These are phyloP conservation scores for Rhytidhysteron rufulum DNA, from an alignment of 2,329 filamentous ascomycete genomes.

Conservation along the genomic window DNA sequence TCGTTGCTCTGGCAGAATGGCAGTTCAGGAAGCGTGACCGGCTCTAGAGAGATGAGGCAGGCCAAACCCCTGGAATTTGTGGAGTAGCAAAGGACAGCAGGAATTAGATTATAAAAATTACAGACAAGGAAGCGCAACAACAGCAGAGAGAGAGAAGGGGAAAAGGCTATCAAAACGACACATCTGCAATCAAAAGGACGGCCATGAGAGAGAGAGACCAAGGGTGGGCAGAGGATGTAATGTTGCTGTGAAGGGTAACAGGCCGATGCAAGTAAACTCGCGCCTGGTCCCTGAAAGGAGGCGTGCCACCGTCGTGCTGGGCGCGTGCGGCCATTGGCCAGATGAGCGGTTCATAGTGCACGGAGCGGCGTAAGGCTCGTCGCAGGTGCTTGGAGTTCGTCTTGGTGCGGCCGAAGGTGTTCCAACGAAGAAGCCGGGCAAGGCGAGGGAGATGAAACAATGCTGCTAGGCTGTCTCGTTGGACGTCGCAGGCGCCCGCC, in stretches of 20 bases:
- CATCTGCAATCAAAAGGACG: neutral
- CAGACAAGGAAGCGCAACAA: constrained; percentile 5
- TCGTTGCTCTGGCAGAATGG: constrained; percentile 10
- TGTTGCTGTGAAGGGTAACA: neutral
- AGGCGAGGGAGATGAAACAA: constrained; percentile 21
- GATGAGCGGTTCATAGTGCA: constrained; percentile 19
- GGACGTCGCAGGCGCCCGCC: constrained; percentile 22
- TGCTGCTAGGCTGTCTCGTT: constrained; percentile 21
- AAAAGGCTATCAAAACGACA: constrained; percentile 1
- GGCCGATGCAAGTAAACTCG: constrained; percentile 12
- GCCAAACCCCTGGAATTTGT: neutral
- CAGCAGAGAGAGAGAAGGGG: neutral
- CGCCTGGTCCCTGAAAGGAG: constrained; percentile 27
- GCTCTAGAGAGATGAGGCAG: neutral
- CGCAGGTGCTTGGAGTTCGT: neutral
- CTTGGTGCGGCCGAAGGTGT: constrained; percentile 5
- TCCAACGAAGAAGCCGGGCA: constrained; percentile 10
- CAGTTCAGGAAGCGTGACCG: neutral
- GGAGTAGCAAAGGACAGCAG: constrained; percentile 24
- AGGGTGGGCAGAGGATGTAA: no score
- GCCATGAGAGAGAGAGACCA: neutral
- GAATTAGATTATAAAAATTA: constrained; percentile 18
- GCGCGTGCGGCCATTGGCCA: constrained; percentile 26
- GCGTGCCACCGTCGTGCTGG: constrained; percentile 18
- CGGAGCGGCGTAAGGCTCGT: constrained; percentile 24